Evolutionary conservation across 2,329 filamentous ascomycete genomes (phyloP).

Genomic region (Ambrosiella cleistominuta): DNA sequence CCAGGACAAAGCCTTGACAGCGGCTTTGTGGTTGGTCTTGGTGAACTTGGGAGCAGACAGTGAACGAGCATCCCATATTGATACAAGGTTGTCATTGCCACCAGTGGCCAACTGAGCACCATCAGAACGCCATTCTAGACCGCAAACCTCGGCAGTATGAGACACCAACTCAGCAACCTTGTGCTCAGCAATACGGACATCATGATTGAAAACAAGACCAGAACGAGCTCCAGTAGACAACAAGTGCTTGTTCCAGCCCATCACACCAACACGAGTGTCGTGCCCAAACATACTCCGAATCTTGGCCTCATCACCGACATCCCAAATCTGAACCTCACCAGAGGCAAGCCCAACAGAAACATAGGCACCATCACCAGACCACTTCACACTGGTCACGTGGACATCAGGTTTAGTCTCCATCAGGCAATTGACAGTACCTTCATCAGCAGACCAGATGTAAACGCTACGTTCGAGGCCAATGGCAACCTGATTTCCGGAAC

Average conservation of each 20-base stretch:
- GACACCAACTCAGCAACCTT: slow-evolving; percentile 94
- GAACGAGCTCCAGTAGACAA: slow-evolving; percentile 88
- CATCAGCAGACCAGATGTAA: slow-evolving; percentile 96
- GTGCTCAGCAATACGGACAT: slow-evolving; percentile 93
- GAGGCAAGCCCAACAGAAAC: slow-evolving; percentile 88
- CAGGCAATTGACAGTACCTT: slow-evolving; percentile 73
- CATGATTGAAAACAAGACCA: slow-evolving; percentile 94
- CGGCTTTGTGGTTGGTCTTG: slow-evolving; percentile 98
- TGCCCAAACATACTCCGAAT: slow-evolving; percentile 98
- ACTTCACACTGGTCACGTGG: slow-evolving; percentile 96
- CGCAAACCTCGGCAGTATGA: slow-evolving; percentile 94
- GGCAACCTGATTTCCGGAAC: slow-evolving; percentile 89
- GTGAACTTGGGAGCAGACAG: slow-evolving; percentile 92
- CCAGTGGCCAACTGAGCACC: slow-evolving; percentile 93
- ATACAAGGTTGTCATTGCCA: slow-evolving; percentile 96
- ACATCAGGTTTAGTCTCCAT: slow-evolving; percentile 79
- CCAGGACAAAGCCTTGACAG: slow-evolving; percentile 95
- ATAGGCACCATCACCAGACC: slow-evolving; percentile 93
- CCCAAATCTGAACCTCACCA: slow-evolving; percentile 98
- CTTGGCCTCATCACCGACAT: slow-evolving; percentile 86
- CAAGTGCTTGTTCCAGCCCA: slow-evolving; percentile 98
- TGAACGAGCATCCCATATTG: slow-evolving; percentile 95
- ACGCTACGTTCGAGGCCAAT: slow-evolving; percentile 94
- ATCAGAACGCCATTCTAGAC: slow-evolving; percentile 92
- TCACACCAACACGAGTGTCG: slow-evolving; percentile 87